phyloP scores from a whole-genome alignment of 2,329 filamentous ascomycete species.

The Cladosporium halotolerans region DNA sequence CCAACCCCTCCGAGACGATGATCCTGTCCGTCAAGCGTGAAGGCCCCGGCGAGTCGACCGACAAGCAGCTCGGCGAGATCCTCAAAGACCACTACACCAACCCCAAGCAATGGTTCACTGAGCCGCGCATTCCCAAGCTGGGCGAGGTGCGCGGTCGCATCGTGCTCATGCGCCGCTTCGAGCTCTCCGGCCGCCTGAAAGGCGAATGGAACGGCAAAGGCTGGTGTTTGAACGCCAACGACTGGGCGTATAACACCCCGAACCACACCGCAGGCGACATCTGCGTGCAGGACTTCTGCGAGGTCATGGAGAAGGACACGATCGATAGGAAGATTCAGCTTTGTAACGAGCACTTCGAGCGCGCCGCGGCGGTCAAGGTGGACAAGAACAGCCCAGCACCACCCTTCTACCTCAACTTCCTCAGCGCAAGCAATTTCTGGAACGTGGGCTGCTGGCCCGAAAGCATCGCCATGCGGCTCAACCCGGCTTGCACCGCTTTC shows the following conservation, averaged over 20 bases:
- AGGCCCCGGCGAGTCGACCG: conserved; percentile 72
- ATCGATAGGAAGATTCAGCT: conserved; percentile 76
- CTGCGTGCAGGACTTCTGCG: conserved; percentile 91
- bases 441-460: conserved; percentile 89
- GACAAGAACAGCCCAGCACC: background rate
- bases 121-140: conserved; percentile 68
- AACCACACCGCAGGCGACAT: conserved; percentile 69
- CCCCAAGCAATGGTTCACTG: conserved; percentile 67
- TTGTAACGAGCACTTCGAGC: conserved; percentile 68
- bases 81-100: conserved; percentile 66
- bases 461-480: conserved; percentile 78
- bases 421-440: conserved; percentile 92
- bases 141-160: conserved; percentile 76
- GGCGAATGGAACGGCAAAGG: conserved; percentile 47
- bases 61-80: conserved; percentile 69
- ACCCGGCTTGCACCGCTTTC: conserved; percentile 63
- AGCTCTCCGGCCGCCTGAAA: conserved; percentile 47
- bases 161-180: conserved; percentile 76
- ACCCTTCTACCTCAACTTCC: conserved; percentile 83
- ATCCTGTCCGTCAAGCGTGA: conserved; percentile 88
- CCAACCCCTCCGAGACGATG: conserved; percentile 73
- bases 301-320: conserved; percentile 66
- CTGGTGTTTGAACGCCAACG: conserved; percentile 53
- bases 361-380: conserved; percentile 44
- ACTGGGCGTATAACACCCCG: conserved; percentile 85